Percentiles rank a stretch among this genome's conserved stretches.
Evolutionary conservation across 208 protist genomes (phyloP).

Genomic region (Trypanosoma scelopori): DNA sequence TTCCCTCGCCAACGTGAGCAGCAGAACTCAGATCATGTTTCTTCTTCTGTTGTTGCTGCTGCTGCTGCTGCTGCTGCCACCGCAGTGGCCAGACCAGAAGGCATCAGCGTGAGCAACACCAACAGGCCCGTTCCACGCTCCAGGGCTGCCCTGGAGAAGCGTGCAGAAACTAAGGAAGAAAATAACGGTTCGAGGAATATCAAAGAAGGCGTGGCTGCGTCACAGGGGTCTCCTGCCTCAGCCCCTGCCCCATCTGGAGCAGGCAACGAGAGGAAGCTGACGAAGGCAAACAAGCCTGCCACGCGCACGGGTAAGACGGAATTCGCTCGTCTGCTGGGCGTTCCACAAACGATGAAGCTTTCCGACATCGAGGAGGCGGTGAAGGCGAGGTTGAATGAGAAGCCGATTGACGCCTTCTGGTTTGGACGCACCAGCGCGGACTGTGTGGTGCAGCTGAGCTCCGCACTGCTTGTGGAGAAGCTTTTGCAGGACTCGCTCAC

Average conservation of each 20-base stretch:
- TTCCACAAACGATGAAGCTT: constrained; percentile 64
- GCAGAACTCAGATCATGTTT: neutral
- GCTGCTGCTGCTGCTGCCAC: neutral
- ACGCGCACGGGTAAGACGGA: constrained; percentile 28
- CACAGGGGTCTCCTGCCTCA: neutral
- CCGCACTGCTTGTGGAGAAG: constrained; percentile 26
- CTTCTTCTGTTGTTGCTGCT: too few species aligned
- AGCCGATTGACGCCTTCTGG: constrained; percentile 64
- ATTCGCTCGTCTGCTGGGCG: constrained; percentile 46
- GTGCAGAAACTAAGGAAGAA: constrained; percentile 13
- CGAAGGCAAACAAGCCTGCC: neutral
- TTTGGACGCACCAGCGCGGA: constrained; percentile 56
- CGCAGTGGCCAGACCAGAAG: neutral
- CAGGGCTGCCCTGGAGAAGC: constrained; percentile 18
- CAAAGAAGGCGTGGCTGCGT: constrained; percentile 2
- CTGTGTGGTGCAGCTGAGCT: constrained; percentile 52
- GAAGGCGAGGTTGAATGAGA: constrained; percentile 13
- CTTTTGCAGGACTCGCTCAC: constrained; percentile 29
- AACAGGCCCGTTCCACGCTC: constrained; percentile 13
- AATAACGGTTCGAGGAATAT: neutral
- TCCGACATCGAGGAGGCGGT: constrained; percentile 60
- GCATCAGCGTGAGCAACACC: neutral
- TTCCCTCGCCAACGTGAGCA: constrained; percentile 8
- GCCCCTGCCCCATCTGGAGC: too few species aligned
- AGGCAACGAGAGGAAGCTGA: too few species aligned